Conservation (phyloP, 306 rosid species). For the Fagus sylvatica region DNA sequence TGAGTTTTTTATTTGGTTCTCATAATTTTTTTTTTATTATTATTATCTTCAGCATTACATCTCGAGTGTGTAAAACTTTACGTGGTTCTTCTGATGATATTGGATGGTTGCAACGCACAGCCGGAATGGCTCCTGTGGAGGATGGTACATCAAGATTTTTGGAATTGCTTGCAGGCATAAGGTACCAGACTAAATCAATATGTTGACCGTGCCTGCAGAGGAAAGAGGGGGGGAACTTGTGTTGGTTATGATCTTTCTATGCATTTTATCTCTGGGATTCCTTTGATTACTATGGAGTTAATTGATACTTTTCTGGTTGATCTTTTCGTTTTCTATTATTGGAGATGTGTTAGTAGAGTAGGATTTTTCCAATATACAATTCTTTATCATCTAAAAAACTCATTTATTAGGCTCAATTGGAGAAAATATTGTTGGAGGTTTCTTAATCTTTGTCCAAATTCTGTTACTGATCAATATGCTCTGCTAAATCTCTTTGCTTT, state of each 20-base stretch:
- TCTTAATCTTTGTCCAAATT: not conserved
- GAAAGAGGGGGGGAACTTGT: no score
- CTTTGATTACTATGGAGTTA: constrained; percentile 4
- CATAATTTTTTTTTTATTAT: constrained; percentile 10
- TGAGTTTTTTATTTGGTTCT: constrained; percentile 12
- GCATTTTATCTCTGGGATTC: not conserved
- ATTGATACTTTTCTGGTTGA: not conserved
- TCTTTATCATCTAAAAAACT: no score
- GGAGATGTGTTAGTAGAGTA: not conserved
- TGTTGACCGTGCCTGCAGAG: not conserved
- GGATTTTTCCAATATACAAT: no score
- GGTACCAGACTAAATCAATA: constrained; percentile 31
- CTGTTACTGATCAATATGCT: not conserved
- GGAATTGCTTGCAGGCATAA: constrained; percentile 70
- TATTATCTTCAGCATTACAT: constrained; percentile 43
- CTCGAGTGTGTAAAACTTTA: constrained; percentile 58
- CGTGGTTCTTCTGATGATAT: constrained; percentile 80
- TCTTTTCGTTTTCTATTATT: constrained; percentile 11
- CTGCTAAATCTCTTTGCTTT: not conserved
- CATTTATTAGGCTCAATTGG: no score
- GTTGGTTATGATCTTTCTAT: not conserved
- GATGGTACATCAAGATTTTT: constrained; percentile 80
- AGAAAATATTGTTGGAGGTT: not conserved
- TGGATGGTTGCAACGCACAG: constrained; percentile 79
- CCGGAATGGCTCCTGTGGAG: constrained; percentile 64